A percentile compares a stretch with the other conserved stretches of the same genome.
These are phyloP conservation scores for Syncephalis plumigaleata DNA, from an alignment of 371 early-diverging fungal species.

Conservation along the genomic window DNA sequence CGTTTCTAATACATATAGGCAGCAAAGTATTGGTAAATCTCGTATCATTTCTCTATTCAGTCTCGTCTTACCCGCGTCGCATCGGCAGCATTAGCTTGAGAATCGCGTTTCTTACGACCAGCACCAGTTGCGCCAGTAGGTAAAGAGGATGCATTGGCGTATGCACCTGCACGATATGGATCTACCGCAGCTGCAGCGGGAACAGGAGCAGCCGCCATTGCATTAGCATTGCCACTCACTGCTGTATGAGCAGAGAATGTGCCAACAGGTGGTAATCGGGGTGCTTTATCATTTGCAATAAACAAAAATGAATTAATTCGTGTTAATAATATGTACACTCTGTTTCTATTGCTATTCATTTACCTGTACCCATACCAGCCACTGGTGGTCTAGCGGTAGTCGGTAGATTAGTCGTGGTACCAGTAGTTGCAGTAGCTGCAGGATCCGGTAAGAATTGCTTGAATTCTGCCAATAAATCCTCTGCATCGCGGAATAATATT, in stretches of 20 bases:
- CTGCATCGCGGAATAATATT: conserved; percentile 58
- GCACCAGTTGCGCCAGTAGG: not conserved
- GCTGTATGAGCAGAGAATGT: conserved; percentile 4
- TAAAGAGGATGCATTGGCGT: not conserved
- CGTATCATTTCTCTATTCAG: too few relatives aligned
- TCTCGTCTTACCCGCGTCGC: not conserved
- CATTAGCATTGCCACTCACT: not conserved
- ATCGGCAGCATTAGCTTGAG: too few relatives aligned
- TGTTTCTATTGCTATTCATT: too few relatives aligned
- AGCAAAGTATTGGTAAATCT: not conserved
- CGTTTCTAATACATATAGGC: not conserved
- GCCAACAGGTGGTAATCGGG: conserved; percentile 9
- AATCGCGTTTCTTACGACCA: not conserved
- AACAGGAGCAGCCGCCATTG: not conserved
- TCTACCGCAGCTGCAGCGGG: too few relatives aligned
- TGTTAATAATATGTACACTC: too few relatives aligned
- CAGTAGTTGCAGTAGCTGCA: conserved; percentile 1
- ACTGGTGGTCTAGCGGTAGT: conserved; percentile 10
- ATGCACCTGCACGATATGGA: too few relatives aligned
- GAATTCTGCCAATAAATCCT: conserved; percentile 88
- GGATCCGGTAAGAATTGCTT: conserved; percentile 89
- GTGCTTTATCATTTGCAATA: not conserved
- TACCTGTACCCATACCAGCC: too few relatives aligned
- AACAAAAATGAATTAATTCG: not conserved
- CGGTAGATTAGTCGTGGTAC: not conserved